Base-by-base conservation (phyloP, 495 filamentous ascomycete species). In the Podospora fimiseda region DNA sequence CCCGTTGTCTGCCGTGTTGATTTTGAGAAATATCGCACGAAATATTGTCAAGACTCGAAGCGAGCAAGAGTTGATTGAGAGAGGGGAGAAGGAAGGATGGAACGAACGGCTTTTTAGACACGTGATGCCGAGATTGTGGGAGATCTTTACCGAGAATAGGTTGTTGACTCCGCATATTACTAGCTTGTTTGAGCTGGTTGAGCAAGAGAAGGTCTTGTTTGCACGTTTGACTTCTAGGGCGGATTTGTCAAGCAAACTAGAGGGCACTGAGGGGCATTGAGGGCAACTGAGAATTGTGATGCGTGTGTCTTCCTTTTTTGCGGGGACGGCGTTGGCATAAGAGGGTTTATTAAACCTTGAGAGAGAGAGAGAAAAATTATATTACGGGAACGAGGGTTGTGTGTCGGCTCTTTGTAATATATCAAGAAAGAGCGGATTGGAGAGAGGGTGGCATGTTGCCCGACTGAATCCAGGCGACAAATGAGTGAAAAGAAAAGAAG, bases 1-100 rank as follows among this genome's bases (percentile, higher is more conserved):
- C 40, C 89, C 93, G 7, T 79, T 95, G 36, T 88, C 87, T 37
- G 87, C 88, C 21, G 84, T 86, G 9, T 70, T 96, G 19, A 88
- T 99, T 2, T 71, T 99, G 56, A 82, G 93, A 27, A 99, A 97
- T 62, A 79, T 99, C 20, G 89, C 89, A 2, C 77, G 86, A 18
- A 86, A 90, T 46, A 74, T 90, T 0, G 78, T 83, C 51, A 77
- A 82, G 64, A 78, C 74, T 3, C 73, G 76, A 21, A 72, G 75
- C 16, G 76, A 79, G 55, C 77, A 78, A 51, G 69, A 71, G 53
- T 70, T 78, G 39, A 70, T 76, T 37, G 49, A 70, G 63, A 45
- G 38, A 3, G 11, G 16, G 5, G 43, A 23, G 9, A 52, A 55
- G 9, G 48, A 49, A 9, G 69, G 64, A 1, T 77, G 72, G 69